phyloP scores from a whole-genome alignment of 495 filamentous ascomycete species.

The Niebla homalea region DNA sequence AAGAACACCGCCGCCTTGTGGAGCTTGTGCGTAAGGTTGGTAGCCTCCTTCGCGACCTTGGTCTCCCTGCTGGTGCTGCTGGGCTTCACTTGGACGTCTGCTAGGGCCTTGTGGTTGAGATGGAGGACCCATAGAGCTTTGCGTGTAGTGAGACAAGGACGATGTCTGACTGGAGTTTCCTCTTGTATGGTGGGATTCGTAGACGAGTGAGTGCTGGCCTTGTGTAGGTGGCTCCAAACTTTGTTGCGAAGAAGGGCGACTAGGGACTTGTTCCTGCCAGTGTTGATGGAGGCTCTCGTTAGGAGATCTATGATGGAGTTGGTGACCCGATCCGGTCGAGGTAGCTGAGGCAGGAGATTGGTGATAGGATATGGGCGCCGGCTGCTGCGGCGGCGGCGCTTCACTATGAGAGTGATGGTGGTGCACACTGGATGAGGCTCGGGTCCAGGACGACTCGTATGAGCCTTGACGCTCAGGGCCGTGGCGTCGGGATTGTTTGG shows the following conservation, averaged over 20 bases:
- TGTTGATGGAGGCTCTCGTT: conserved; percentile 11
- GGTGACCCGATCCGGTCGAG: conserved; percentile 14
- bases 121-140: conserved; percentile 15
- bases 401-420: conserved; percentile 9
- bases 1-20: conserved; percentile 9
- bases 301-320: conserved; percentile 9
- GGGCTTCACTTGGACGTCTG: conserved; percentile 12
- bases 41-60: conserved; percentile 14
- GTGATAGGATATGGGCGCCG: conserved; percentile 9
- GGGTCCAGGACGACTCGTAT: conserved; percentile 13
- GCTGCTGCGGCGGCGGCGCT: conserved; percentile 2
- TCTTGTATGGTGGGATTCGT: conserved; percentile 7
- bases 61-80: conserved; percentile 8
- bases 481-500: conserved; percentile 4
- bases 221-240: conserved; percentile 13
- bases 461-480: conserved; percentile 12
- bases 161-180: conserved; percentile 5
- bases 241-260: conserved; percentile 17
- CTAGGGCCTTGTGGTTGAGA: conserved; percentile 11
- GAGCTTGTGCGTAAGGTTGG: conserved; percentile 13
- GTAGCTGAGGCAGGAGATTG: conserved; percentile 17
- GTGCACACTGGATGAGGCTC: conserved; percentile 9
- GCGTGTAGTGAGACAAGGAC: conserved; percentile 5
- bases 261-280: conserved; percentile 13
- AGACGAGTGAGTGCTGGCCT: conserved; percentile 5